phyloP scores from a whole-genome alignment of 2,329 filamentous ascomycete genomes.

The Ceratocystis alfenasii region DNA sequence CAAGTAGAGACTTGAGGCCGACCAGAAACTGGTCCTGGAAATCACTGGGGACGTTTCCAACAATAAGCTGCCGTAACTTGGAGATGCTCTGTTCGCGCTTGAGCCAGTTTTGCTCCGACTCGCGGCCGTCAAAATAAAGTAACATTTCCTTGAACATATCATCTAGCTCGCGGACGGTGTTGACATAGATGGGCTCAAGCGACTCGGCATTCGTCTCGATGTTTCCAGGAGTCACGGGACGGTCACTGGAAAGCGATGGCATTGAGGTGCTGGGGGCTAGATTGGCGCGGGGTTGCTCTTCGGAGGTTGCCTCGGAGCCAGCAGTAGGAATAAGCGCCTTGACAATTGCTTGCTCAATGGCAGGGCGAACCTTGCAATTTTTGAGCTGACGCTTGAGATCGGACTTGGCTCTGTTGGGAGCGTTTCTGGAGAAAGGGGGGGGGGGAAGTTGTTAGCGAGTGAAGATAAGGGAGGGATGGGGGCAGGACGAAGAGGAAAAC shows the following conservation, averaged over 20 bases:
- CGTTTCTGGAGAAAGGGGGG: conserved; percentile 41
- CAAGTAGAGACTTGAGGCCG: conserved; percentile 61
- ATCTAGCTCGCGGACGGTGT: conserved; percentile 77
- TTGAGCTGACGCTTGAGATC: conserved; percentile 81
- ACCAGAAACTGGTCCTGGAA: conserved; percentile 59
- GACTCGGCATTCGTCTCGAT: conserved; percentile 53
- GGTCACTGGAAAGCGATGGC: conserved; percentile 34
- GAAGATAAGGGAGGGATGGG: background rate
- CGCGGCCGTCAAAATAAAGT: conserved; percentile 69
- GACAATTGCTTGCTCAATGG: conserved; percentile 72
- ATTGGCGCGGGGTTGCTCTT: conserved; percentile 29
- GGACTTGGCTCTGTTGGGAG: conserved; percentile 70
- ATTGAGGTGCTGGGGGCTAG: conserved; percentile 34
- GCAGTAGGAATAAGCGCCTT: conserved; percentile 52
- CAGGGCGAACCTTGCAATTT: conserved; percentile 71
- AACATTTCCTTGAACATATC: conserved; percentile 76
- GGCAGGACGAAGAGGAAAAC: too few species aligned
- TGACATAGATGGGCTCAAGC: conserved; percentile 72
- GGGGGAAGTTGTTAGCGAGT: background rate
- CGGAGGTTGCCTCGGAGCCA: conserved; percentile 33
- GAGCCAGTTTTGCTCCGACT: conserved; percentile 85
- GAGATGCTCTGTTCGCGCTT: conserved; percentile 69
- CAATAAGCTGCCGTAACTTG: conserved; percentile 64
- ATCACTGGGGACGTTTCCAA: conserved; percentile 71
- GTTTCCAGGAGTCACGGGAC: conserved; percentile 46